phyloP scores from a whole-genome alignment of 306 rosid genomes.

The Vigna reflexopilosa region DNA sequence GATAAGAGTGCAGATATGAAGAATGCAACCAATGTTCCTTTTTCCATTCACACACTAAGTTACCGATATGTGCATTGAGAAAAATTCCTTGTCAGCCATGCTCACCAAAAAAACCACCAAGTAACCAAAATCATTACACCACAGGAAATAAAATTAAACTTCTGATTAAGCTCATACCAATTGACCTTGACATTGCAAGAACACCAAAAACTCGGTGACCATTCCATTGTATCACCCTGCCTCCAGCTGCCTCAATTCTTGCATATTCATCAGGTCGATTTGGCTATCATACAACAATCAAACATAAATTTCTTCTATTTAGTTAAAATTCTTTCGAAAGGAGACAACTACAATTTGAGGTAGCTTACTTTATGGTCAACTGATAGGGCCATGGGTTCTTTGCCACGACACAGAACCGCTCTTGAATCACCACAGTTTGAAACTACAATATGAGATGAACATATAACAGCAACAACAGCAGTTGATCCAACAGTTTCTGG shows the following conservation, averaged over 20 bases:
- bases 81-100: constrained; percentile 17
- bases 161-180: constrained; percentile 60
- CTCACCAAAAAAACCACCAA: not conserved
- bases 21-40: not conserved
- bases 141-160: constrained; percentile 27
- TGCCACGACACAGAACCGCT: constrained; percentile 88
- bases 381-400: constrained; percentile 81
- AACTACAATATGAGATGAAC: constrained; percentile 86
- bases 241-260: constrained; percentile 92
- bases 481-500: constrained; percentile 95
- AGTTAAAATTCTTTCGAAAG: constrained; percentile 1
- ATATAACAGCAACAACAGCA: constrained; percentile 76
- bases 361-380: constrained; percentile 83
- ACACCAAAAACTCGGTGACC: constrained; percentile 93
- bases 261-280: constrained; percentile 87
- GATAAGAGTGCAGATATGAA: constrained; percentile 3
- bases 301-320: constrained; percentile 44
- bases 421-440: constrained; percentile 93
- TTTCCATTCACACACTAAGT: constrained; percentile 11
- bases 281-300: constrained; percentile 62
- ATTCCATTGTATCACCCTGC: constrained; percentile 94
- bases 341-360: constrained; percentile 31
- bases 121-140: constrained; percentile 1
- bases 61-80: not conserved
- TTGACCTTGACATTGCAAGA: constrained; percentile 93